These are phyloP conservation scores for Picochlorum sp. DNA, from an alignment of 139 green algal species.

Conservation along the genomic window DNA sequence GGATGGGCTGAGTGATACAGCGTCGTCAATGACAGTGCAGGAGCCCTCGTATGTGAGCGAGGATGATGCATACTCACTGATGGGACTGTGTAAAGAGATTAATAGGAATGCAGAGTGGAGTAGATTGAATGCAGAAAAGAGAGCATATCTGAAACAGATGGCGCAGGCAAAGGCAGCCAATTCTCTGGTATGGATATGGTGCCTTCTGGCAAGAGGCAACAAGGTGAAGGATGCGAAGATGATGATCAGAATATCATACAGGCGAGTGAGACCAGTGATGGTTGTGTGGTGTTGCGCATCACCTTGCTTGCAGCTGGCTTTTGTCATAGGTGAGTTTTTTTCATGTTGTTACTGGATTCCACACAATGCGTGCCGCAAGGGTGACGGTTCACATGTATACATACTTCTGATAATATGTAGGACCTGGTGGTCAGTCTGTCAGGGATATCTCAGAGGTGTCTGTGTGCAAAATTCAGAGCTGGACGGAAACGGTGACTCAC, in stretches of 20 bases:
- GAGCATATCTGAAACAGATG: too few relatives aligned
- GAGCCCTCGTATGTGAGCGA: too few relatives aligned
- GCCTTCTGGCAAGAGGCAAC: conserved; percentile 50
- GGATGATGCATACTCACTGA: too few relatives aligned
- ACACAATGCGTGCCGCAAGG: too few relatives aligned
- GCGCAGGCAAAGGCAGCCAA: too few relatives aligned
- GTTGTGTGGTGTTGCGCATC: conserved; percentile 56
- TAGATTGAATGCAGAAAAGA: too few relatives aligned
- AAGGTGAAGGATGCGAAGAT: conserved; percentile 71
- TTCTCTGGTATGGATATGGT: background rate
- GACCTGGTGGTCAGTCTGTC: conserved; percentile 44
- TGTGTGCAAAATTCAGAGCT: conserved; percentile 6
- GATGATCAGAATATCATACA: conserved; percentile 70
- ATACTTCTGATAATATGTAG: background rate
- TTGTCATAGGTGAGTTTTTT: conserved; percentile 51
- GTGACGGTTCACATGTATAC: background rate
- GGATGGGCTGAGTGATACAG: too few relatives aligned
- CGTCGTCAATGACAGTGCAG: too few relatives aligned
- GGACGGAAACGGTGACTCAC: background rate
- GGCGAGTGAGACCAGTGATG: conserved; percentile 36
- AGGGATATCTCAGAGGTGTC: conserved; percentile 63
- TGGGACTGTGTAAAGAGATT: too few relatives aligned
- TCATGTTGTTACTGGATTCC: too few relatives aligned
- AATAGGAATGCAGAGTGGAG: too few relatives aligned
- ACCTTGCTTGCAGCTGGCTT: conserved; percentile 88